Conservation (phyloP, 2,329 filamentous ascomycete genomes). For the Colletotrichum neosansevieriae region DNA sequence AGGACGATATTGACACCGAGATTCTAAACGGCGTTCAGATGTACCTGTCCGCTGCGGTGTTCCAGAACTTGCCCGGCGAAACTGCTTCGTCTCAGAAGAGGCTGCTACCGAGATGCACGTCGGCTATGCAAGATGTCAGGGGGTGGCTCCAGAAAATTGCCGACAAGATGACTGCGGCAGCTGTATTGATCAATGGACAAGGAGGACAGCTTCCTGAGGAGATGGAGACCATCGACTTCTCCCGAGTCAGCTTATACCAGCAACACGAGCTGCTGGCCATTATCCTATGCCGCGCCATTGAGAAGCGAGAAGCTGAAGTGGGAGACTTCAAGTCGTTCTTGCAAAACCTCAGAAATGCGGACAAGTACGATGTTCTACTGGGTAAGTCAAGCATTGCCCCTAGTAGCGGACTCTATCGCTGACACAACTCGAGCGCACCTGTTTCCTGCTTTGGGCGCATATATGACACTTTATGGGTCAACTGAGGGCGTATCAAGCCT, state of each 20-base stretch:
- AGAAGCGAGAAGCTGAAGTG: constrained; percentile 76
- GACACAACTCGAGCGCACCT: constrained; percentile 74
- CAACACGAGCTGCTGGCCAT: constrained; percentile 91
- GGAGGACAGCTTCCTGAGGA: constrained; percentile 68
- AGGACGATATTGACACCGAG: constrained; percentile 64
- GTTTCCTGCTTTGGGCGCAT: constrained; percentile 81
- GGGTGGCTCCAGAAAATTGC: constrained; percentile 79
- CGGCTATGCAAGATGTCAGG: constrained; percentile 81
- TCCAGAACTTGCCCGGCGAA: constrained; percentile 54
- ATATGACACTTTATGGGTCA: constrained; percentile 83
- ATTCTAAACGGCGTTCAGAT: constrained; percentile 64
- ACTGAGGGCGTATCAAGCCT: constrained; percentile 77
- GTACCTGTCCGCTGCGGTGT: constrained; percentile 68
- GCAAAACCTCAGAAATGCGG: constrained; percentile 73
- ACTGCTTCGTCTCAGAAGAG: constrained; percentile 45
- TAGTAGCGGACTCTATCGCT: background rate
- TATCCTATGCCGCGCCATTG: constrained; percentile 83
- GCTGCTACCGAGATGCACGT: constrained; percentile 81
- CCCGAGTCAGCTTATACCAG: constrained; percentile 82
- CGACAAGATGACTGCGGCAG: constrained; percentile 81
- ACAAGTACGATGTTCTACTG: constrained; percentile 79
- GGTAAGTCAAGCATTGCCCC: constrained; percentile 51
- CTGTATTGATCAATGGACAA: constrained; percentile 77
- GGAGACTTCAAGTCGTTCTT: constrained; percentile 82
- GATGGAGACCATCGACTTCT: constrained; percentile 83